phyloP scores from a whole-genome alignment of 305 asterid species.

The Rubia peregrina region DNA sequence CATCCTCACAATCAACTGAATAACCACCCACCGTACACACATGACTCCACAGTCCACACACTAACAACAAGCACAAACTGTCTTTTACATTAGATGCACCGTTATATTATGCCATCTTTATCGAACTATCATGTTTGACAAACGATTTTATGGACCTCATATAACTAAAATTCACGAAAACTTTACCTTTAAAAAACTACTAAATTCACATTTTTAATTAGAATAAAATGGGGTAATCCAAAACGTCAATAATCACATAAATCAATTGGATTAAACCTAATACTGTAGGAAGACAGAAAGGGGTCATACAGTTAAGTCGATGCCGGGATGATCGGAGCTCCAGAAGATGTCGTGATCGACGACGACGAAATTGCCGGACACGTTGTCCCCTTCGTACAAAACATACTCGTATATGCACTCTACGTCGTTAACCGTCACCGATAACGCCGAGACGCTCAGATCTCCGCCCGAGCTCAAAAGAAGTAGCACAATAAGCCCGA shows the following conservation, averaged over 20 bases:
- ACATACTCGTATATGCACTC: conserved; percentile 92
- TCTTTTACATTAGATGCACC: neutral
- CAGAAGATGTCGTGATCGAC: conserved; percentile 92
- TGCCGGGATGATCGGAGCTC: conserved; percentile 92
- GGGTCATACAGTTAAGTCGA: conserved; percentile 52
- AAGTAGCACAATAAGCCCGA: conserved; percentile 34
- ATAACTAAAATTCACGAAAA: neutral
- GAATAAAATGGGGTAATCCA: neutral
- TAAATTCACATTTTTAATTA: neutral
- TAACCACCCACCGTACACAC: neutral
- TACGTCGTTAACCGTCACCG: conserved; percentile 68
- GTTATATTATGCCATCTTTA: neutral
- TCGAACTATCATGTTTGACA: neutral
- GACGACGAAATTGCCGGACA: conserved; percentile 86
- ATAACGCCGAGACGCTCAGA: conserved; percentile 38
- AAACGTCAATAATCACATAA: neutral
- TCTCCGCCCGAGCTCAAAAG: conserved; percentile 35
- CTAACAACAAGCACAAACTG: neutral
- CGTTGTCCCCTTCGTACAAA: conserved; percentile 74
- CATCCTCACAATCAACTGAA: neutral
- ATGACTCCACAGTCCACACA: neutral
- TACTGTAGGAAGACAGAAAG: neutral
- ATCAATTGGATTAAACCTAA: neutral
- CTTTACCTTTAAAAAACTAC: neutral
- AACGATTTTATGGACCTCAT: too few relatives aligned